These are phyloP conservation scores for Trichophaea hybrida DNA, from an alignment of 2,329 filamentous ascomycete genomes.

Conservation along the genomic window DNA sequence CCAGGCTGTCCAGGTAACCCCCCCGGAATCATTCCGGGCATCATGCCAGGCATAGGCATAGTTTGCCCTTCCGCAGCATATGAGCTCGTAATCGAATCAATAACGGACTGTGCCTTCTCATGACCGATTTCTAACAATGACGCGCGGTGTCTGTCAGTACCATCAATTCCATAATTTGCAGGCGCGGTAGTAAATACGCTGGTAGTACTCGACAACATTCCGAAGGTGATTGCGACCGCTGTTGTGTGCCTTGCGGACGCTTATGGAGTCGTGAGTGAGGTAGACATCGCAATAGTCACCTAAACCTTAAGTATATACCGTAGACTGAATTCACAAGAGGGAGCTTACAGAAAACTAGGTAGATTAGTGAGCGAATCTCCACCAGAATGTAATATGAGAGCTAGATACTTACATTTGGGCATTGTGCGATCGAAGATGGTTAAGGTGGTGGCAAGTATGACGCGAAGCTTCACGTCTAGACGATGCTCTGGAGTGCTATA, in stretches of 20 bases:
- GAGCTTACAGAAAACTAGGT: slow-evolving; percentile 54
- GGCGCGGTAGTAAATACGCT: slow-evolving; percentile 43
- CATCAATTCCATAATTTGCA: neutral
- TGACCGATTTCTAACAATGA: slow-evolving; percentile 68
- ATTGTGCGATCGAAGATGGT: too few relatives aligned
- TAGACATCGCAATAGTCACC: slow-evolving; percentile 99
- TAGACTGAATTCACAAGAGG: slow-evolving; percentile 21
- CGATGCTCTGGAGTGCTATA: too few relatives aligned
- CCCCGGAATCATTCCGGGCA: slow-evolving; percentile 34
- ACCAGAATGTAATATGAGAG: too few relatives aligned
- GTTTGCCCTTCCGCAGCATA: slow-evolving; percentile 90
- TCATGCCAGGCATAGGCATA: slow-evolving; percentile 57
- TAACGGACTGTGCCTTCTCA: slow-evolving; percentile 95
- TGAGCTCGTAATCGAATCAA: slow-evolving; percentile 91
- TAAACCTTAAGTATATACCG: slow-evolving; percentile 24
- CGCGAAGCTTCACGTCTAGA: too few relatives aligned
- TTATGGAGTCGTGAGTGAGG: slow-evolving; percentile 99
- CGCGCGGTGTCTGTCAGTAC: neutral
- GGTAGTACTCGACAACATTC: slow-evolving; percentile 97
- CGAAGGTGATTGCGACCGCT: slow-evolving; percentile 88
- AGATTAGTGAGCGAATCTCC: neutral
- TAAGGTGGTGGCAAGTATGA: too few relatives aligned
- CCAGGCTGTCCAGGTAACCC: neutral
- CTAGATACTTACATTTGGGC: too few relatives aligned
- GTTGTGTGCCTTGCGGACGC: slow-evolving; percentile 97